Evolutionary conservation across 352 stramenopile species (phyloP).

Genomic region (Pythium graminicola): DNA sequence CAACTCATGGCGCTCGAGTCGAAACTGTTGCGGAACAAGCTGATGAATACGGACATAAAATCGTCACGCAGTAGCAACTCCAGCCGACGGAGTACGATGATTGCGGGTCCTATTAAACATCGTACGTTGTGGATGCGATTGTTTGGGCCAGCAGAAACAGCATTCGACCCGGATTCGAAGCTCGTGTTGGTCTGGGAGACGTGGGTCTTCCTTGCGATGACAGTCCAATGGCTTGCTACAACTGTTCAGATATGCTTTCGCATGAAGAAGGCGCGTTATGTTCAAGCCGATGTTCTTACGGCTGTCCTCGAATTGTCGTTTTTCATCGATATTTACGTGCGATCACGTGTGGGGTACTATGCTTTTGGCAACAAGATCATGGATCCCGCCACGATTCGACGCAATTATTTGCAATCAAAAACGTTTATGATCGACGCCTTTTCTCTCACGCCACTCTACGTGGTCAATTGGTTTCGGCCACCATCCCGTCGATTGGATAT

Average conservation of each 20-base stretch:
- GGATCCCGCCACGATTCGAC: constrained; percentile 31
- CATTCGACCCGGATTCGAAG: constrained; percentile 50
- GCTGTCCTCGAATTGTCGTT: constrained; percentile 47
- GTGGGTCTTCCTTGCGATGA: constrained; percentile 51
- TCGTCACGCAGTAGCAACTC: not conserved
- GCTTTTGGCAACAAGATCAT: constrained; percentile 74
- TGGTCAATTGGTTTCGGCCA: constrained; percentile 34
- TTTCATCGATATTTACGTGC: constrained; percentile 46
- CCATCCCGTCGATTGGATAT: constrained; percentile 27
- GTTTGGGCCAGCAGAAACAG: no score
- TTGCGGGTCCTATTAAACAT: no score
- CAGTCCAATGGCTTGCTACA: constrained; percentile 36
- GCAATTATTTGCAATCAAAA: constrained; percentile 38
- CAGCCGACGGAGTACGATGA: no score
- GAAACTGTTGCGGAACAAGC: constrained; percentile 26
- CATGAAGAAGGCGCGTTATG: no score
- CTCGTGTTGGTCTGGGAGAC: constrained; percentile 50
- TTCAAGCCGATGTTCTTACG: constrained; percentile 35
- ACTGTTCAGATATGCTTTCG: constrained; percentile 49
- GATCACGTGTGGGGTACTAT: constrained; percentile 47
- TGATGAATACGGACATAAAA: not conserved
- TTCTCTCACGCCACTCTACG: constrained; percentile 42
- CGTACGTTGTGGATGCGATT: no score
- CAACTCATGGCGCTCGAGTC: constrained; percentile 24
- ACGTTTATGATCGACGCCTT: constrained; percentile 43